Evolutionary conservation across 345 rosid species (phyloP).

Genomic region (Hypericum perforatum): DNA sequence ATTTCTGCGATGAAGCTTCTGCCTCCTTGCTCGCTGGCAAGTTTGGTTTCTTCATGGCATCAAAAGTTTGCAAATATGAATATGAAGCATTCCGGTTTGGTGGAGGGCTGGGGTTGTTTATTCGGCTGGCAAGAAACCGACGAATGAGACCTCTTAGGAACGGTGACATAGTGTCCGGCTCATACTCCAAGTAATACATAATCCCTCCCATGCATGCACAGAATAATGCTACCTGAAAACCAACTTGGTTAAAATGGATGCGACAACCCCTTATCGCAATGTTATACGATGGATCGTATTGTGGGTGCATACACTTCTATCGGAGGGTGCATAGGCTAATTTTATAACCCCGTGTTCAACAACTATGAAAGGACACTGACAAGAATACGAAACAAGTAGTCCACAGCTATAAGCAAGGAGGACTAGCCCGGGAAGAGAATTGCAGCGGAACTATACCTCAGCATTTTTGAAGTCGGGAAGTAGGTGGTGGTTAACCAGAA

Average conservation of each 20-base stretch:
- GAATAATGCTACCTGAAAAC: conserved; percentile 74
- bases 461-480: conserved; percentile 82
- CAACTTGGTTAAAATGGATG: too few species aligned
- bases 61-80: conserved; percentile 53
- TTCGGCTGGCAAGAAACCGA: conserved; percentile 90
- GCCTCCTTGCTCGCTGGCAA: conserved; percentile 36
- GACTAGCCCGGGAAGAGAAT: neutral
- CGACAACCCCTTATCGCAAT: too few species aligned
- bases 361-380: too few species aligned
- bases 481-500: conserved; percentile 71
- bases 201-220: conserved; percentile 99
- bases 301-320: too few species aligned
- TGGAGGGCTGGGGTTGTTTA: conserved; percentile 65
- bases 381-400: too few species aligned
- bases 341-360: too few species aligned
- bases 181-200: conserved; percentile 90
- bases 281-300: too few species aligned
- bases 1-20: conserved; percentile 47
- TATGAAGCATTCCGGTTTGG: conserved; percentile 51
- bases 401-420: too few species aligned
- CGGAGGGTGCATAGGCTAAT: too few species aligned
- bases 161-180: conserved; percentile 96
- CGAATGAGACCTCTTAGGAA: conserved; percentile 83
- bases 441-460: conserved; percentile 44
- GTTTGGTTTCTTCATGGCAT: conserved; percentile 51